A percentile compares a stretch with the other conserved stretches of the same genome.
These are phyloP conservation scores for Aspergillus pseudoviridinutans DNA, from an alignment of 2,329 filamentous ascomycete genomes.

Conservation along the genomic window DNA sequence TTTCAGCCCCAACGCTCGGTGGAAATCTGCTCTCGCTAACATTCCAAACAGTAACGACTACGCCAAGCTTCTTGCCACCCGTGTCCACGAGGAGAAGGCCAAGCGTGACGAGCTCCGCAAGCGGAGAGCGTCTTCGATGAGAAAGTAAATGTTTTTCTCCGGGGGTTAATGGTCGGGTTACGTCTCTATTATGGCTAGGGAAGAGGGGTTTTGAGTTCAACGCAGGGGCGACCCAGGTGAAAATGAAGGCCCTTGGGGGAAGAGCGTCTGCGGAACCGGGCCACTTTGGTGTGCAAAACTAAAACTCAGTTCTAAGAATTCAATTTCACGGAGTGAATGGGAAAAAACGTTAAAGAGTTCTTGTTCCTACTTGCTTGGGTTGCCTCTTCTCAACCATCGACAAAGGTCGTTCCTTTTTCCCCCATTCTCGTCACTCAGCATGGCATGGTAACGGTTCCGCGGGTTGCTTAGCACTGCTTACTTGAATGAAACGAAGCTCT, in stretches of 20 bases:
- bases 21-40: slow-evolving; percentile 22
- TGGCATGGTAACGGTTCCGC: neutral
- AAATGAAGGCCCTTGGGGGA: slow-evolving; percentile 3
- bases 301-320: slow-evolving; percentile 16
- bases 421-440: neutral
- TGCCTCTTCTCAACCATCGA: neutral
- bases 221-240: slow-evolving; percentile 12
- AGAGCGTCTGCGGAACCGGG: slow-evolving; percentile 7
- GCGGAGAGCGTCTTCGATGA: slow-evolving; percentile 94
- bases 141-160: slow-evolving; percentile 60
- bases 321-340: slow-evolving; percentile 14
- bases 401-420: neutral
- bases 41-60: slow-evolving; percentile 75
- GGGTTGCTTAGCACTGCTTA: neutral
- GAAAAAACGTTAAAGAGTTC: slow-evolving; percentile 17
- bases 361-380: slow-evolving; percentile 8
- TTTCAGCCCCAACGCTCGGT: slow-evolving; percentile 14
- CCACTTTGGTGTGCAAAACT: slow-evolving; percentile 14
- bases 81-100: slow-evolving; percentile 92
- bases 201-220: slow-evolving; percentile 6
- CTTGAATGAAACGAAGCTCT: neutral
- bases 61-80: slow-evolving; percentile 91
- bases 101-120: slow-evolving; percentile 92
- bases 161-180: slow-evolving; percentile 35
- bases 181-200: slow-evolving; percentile 31